Evolutionary conservation across 2,329 filamentous ascomycete species (phyloP).

Genomic region (Fusarium domesticum): DNA sequence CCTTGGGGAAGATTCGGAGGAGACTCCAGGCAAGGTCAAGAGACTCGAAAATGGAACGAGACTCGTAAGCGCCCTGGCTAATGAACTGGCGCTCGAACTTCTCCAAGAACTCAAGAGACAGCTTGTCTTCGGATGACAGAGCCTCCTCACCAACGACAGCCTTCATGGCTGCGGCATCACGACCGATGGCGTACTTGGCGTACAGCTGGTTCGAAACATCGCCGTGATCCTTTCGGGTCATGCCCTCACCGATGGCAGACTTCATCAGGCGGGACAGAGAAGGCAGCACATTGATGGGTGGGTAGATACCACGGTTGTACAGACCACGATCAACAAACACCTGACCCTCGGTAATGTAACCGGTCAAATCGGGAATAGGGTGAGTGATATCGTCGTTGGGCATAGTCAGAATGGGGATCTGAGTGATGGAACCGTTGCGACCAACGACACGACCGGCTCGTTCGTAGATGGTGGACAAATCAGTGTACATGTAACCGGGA

Average conservation of each 20-base stretch:
- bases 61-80: constrained; percentile 86
- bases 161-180: constrained; percentile 98
- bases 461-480: constrained; percentile 99
- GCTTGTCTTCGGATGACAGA: constrained; percentile 91
- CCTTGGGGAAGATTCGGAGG: constrained; percentile 96
- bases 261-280: constrained; percentile 99
- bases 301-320: constrained; percentile 96
- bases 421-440: constrained; percentile 96
- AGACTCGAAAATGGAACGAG: constrained; percentile 86
- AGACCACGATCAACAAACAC: constrained; percentile 95
- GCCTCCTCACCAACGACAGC: constrained; percentile 98
- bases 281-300: constrained; percentile 96
- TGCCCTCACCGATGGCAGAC: constrained; percentile 95
- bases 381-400: constrained; percentile 99
- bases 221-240: constrained; percentile 93
- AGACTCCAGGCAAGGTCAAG: constrained; percentile 95
- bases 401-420: constrained; percentile 99
- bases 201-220: constrained; percentile 99
- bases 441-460: constrained; percentile 96
- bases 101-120: constrained; percentile 95
- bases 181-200: constrained; percentile 98
- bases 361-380: constrained; percentile 96
- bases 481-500: constrained; percentile 99
- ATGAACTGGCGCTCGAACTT: constrained; percentile 98
- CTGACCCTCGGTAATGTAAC: constrained; percentile 98